A percentile compares a stretch with the other conserved stretches of the same genome.
Conservation (phyloP, 2,329 filamentous ascomycete genomes). For the Eutypella sp. region DNA sequence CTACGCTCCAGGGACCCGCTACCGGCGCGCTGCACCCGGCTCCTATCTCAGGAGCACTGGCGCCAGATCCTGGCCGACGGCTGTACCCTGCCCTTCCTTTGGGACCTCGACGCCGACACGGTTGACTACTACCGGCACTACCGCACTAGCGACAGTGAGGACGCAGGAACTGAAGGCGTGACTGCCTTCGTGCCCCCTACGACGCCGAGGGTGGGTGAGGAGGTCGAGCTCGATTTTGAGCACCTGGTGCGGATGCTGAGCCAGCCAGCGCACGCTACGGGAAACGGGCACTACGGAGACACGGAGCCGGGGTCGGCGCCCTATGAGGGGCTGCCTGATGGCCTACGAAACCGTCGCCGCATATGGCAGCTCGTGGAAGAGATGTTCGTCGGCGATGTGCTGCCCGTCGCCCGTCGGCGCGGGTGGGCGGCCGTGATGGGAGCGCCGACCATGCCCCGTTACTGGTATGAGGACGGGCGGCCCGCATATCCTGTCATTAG, state of each 20-base stretch:
- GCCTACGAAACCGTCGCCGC: slow-evolving; percentile 14
- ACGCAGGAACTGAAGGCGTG: no score
- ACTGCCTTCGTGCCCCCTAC: no score
- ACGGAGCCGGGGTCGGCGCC: slow-evolving; percentile 1
- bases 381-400: slow-evolving; percentile 17
- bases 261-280: slow-evolving; percentile 8
- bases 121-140: slow-evolving; percentile 6
- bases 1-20: slow-evolving; percentile 4
- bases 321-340: slow-evolving; percentile 5
- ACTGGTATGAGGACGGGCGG: slow-evolving; percentile 13
- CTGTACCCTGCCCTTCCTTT: slow-evolving; percentile 13
- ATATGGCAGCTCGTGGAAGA: slow-evolving; percentile 18
- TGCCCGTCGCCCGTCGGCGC: slow-evolving; percentile 5
- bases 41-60: slow-evolving; percentile 14
- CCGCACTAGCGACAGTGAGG: background rate
- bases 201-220: no score
- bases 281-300: slow-evolving; percentile 4
- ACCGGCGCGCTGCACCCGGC: slow-evolving; percentile 9
- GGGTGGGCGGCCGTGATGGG: background rate
- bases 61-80: slow-evolving; percentile 11
- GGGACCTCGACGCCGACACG: slow-evolving; percentile 7
- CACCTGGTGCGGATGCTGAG: slow-evolving; percentile 15
- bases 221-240: slow-evolving; percentile 19
- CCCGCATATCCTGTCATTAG: slow-evolving; percentile 8
- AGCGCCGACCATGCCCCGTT: slow-evolving; percentile 9